Evolutionary conservation across 495 filamentous ascomycete genomes (phyloP).

Genomic region (Astrothelium subdiscretum): DNA sequence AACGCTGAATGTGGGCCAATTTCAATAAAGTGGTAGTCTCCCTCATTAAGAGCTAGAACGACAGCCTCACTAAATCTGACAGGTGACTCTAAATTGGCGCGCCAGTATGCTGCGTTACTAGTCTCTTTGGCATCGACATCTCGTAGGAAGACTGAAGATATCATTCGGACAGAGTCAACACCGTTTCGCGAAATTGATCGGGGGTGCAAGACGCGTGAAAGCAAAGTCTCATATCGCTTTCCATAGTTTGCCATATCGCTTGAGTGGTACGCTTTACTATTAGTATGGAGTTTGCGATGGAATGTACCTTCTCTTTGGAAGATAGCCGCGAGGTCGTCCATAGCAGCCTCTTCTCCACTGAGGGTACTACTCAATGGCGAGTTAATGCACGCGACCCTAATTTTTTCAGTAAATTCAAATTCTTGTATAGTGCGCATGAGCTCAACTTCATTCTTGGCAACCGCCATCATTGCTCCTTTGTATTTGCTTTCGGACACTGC

Average conservation of each 20-base stretch:
- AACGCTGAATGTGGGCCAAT: constrained; percentile 11
- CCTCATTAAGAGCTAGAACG: not conserved
- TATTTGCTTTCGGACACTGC: not conserved
- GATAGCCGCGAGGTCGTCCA: constrained; percentile 2
- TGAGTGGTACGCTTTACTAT: constrained; percentile 34
- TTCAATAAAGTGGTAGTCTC: constrained; percentile 2
- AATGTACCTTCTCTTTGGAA: constrained; percentile 1
- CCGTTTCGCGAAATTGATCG: no score
- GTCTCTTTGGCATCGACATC: not conserved
- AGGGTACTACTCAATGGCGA: constrained; percentile 24
- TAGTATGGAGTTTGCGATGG: not conserved
- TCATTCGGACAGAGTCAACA: no score
- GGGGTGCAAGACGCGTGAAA: no score
- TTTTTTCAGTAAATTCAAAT: not conserved
- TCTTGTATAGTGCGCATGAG: not conserved
- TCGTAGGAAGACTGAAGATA: not conserved
- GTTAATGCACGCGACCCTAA: constrained; percentile 24
- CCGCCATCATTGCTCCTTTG: constrained; percentile 18
- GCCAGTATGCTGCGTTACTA: constrained; percentile 9
- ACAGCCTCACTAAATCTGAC: not conserved
- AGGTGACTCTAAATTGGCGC: constrained; percentile 4
- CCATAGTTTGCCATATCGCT: constrained; percentile 40
- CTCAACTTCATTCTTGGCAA: not conserved
- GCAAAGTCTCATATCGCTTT: not conserved
- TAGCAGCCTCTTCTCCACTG: constrained; percentile 17